Evolutionary conservation across 2,329 filamentous ascomycete species (phyloP).

Genomic region (Fusarium avenaceum): DNA sequence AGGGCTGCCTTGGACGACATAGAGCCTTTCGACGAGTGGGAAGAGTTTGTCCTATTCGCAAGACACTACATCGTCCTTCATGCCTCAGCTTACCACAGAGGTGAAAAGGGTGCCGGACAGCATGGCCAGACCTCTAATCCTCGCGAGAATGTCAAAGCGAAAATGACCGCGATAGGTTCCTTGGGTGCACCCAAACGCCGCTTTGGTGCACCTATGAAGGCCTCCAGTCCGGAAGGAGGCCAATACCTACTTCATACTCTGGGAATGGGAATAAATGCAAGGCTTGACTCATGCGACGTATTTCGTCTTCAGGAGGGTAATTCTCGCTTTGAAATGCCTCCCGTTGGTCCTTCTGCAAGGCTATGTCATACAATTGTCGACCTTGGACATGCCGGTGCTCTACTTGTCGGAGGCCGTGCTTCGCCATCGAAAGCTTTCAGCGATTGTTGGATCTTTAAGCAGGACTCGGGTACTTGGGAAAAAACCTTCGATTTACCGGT

Average conservation of each 20-base stretch:
- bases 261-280: conserved; percentile 60
- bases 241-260: conserved; percentile 61
- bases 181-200: conserved; percentile 60
- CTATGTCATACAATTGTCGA: conserved; percentile 85
- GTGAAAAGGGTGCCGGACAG: conserved; percentile 3
- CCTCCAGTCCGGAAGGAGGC: conserved; percentile 56
- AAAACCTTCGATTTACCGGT: conserved; percentile 73
- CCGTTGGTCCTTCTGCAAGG: conserved; percentile 55
- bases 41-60: conserved; percentile 88
- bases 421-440: conserved; percentile 77
- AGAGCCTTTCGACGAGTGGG: conserved; percentile 96
- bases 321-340: conserved; percentile 47
- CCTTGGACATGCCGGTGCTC: conserved; percentile 67
- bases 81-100: conserved; percentile 57
- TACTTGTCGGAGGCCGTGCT: conserved; percentile 83
- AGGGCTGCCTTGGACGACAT: conserved; percentile 74
- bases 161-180: conserved; percentile 26
- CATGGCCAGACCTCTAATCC: background rate
- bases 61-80: conserved; percentile 86
- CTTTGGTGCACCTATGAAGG: conserved; percentile 69
- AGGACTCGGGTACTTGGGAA: conserved; percentile 69
- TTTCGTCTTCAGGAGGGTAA: conserved; percentile 52
- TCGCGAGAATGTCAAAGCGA: conserved; percentile 9
- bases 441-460: conserved; percentile 82
- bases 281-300: conserved; percentile 65